Evolutionary conservation across 805 yeast species (phyloP), one percentile per base, ranked within the genome.

Genomic region (Vanderwaltozyma verrucispora): DNA sequence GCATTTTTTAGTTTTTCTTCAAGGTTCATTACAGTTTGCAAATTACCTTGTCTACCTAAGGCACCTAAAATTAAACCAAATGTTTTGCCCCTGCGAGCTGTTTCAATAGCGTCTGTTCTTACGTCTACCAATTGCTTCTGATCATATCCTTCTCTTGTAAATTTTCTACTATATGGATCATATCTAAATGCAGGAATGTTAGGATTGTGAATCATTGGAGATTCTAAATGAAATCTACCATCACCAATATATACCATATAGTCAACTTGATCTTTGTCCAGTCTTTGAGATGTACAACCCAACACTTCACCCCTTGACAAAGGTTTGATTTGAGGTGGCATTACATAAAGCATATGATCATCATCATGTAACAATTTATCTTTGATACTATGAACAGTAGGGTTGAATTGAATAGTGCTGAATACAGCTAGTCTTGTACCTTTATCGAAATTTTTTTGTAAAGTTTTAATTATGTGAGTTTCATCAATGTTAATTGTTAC

Each of bases 121-220:
- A 88, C 79, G 19, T 67, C 52, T 9, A 79, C 74, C 79, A 92
- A 68, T 57, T 88, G 92, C 36, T 75, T 71, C 51, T 87, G 96
- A 50, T 85, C 95, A 54, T 86, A 92, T 44, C 74, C 72, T 58
- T 92, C 98, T 32, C 80, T 63, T 1, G 98, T 88, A 61, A 92
- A 86, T 54, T 83, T 87, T 44, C 95, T 70, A 14, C 87, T 82
- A 56, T 92, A 92, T 10, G 98, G 98, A 55, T 92, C 98, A 56
- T 92, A 92, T 50, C 95, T 74, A 60, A 68, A 92, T 0, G 97
- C 97, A 0, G 94, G 94, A 14, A 89, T 72, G 4, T 75, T 75
- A 0, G 98, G 98, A 54, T 92, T 92, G 59, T 88, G 97, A 39
- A 92, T 92, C 97, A 92, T 89, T 5, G 96, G 86, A 36, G 89